phyloP scores from a whole-genome alignment of 805 yeast species.

The Ogataea nonfermentans region DNA sequence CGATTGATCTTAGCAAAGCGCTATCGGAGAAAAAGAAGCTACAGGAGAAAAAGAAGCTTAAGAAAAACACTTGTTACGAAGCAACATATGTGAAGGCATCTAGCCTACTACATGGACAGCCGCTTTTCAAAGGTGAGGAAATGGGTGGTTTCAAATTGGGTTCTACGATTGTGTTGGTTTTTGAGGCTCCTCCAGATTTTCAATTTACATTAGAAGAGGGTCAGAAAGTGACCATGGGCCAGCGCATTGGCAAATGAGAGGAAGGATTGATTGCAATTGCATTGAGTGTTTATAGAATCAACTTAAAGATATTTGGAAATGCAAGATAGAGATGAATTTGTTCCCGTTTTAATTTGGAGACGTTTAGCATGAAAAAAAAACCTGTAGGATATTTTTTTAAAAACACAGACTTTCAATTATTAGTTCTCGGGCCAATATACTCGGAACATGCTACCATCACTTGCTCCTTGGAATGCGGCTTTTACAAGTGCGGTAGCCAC shows the following conservation, averaged over 20 bases:
- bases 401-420: too few species aligned
- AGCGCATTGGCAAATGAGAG: constrained; percentile 54
- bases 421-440: background rate
- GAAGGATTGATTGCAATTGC: background rate
- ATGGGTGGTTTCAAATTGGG: constrained; percentile 98
- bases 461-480: constrained; percentile 79
- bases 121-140: constrained; percentile 87
- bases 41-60: constrained; percentile 39
- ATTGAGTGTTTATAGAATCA: too few species aligned
- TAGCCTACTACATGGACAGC: constrained; percentile 75
- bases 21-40: constrained; percentile 4
- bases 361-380: background rate
- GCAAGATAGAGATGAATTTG: too few species aligned
- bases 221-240: constrained; percentile 83
- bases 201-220: constrained; percentile 67
- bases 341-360: too few species aligned
- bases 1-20: constrained; percentile 3
- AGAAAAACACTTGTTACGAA: constrained; percentile 84
- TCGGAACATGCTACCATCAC: constrained; percentile 20
- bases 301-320: too few species aligned
- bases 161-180: constrained; percentile 92
- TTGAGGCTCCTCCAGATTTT: constrained; percentile 89
- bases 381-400: too few species aligned
- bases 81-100: constrained; percentile 88
- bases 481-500: constrained; percentile 53